Conservation (phyloP, 1,284 basidiomycete species). For the Malassezia slooffiae region DNA sequence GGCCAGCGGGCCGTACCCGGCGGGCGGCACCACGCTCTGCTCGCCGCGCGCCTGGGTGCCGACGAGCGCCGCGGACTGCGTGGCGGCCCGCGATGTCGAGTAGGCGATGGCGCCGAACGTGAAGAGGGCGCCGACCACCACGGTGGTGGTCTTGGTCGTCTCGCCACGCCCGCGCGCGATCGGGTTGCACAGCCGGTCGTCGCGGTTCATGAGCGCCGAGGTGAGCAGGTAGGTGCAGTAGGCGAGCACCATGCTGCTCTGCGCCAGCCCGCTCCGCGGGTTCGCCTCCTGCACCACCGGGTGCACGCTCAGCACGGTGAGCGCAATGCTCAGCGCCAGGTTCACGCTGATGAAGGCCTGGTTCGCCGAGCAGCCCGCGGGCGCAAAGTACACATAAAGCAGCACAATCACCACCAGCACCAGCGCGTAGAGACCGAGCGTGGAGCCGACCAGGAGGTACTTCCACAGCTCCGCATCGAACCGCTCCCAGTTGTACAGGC, state of each 20-base stretch:
- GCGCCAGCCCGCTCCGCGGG: conserved; percentile 84
- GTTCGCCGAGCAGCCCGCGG: conserved; percentile 75
- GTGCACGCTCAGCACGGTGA: conserved; percentile 73
- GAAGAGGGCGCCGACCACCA: conserved; percentile 82
- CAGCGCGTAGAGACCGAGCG: conserved; percentile 71
- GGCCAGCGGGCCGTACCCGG: conserved; percentile 36
- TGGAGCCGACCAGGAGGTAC: conserved; percentile 89
- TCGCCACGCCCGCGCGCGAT: conserved; percentile 56
- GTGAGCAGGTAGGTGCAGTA: conserved; percentile 95
- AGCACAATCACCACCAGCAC: conserved; percentile 73
- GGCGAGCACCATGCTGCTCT: conserved; percentile 87
- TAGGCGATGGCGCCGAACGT: conserved; percentile 98
- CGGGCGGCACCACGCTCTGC: conserved; percentile 47
- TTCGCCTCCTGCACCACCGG: conserved; percentile 84
- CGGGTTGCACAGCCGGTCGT: conserved; percentile 75
- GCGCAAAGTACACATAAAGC: conserved; percentile 83
- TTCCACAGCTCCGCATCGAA: conserved; percentile 81
- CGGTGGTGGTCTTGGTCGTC: conserved; percentile 71
- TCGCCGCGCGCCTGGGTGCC: conserved; percentile 55
- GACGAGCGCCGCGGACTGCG: conserved; percentile 78
- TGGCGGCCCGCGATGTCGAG: conserved; percentile 88
- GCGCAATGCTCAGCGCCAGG: conserved; percentile 65
- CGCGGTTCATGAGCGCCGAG: conserved; percentile 86
- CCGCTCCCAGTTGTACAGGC: conserved; percentile 87
- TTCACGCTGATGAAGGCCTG: conserved; percentile 93